Percentiles rank a stretch among this genome's conserved stretches.
These are phyloP conservation scores for Schwanniomyces polymorphus DNA, from an alignment of 805 yeast species.

Conservation along the genomic window DNA sequence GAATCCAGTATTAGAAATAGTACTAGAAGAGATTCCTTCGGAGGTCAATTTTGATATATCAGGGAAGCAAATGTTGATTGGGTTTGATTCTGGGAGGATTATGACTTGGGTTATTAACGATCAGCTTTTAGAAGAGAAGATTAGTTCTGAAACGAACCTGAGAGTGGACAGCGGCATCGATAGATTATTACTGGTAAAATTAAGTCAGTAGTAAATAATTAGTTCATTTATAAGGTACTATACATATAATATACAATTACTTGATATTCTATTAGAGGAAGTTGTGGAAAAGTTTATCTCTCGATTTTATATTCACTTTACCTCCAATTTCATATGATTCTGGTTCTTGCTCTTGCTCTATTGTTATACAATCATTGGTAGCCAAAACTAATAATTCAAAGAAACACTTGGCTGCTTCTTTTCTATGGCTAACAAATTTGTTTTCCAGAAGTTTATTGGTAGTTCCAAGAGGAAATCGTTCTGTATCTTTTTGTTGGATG, in stretches of 20 bases:
- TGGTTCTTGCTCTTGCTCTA: conserved; percentile 61
- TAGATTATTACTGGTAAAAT: not conserved
- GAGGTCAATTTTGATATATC: conserved; percentile 12
- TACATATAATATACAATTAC: conserved; percentile 2
- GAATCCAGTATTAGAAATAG: conserved; percentile 15
- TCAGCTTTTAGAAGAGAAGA: conserved; percentile 1
- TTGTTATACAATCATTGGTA: conserved; percentile 64
- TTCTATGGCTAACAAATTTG: conserved; percentile 35
- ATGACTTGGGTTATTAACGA: conserved; percentile 11
- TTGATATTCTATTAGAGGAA: conserved; percentile 4
- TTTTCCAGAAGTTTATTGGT: conserved; percentile 6
- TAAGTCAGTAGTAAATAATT: not conserved
- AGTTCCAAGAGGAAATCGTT: conserved; percentile 20
- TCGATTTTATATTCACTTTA: conserved; percentile 52
- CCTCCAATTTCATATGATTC: conserved; percentile 46
- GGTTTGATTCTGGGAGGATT: conserved; percentile 20
- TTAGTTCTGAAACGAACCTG: conserved; percentile 5
- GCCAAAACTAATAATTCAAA: conserved; percentile 84
- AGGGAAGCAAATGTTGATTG: conserved; percentile 20
- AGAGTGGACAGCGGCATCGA: not conserved
- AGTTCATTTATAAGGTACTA: conserved; percentile 1
- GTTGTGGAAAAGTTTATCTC: conserved; percentile 30
- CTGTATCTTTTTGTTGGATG: conserved; percentile 11
- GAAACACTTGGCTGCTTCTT: conserved; percentile 70
- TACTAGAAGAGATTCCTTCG: conserved; percentile 9